Percentiles rank a stretch among this genome's conserved stretches.
Evolutionary conservation across 441 rosid genomes (phyloP).

Genomic region (Pelargonium cotyledonis): DNA sequence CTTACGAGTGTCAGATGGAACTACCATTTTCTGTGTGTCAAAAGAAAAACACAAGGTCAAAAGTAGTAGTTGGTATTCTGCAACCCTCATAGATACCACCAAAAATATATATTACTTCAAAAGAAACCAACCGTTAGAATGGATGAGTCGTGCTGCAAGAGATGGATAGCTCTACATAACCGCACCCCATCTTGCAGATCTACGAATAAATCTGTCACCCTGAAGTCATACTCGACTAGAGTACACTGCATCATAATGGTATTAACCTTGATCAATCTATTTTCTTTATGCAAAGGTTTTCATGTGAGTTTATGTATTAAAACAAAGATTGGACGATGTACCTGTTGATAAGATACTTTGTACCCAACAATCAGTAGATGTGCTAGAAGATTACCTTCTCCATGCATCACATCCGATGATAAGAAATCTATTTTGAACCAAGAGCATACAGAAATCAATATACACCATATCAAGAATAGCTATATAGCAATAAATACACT

Average conservation of each 20-base stretch:
- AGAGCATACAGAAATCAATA: constrained; percentile 25
- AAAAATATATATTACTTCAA: not conserved
- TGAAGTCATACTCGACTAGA: constrained; percentile 66
- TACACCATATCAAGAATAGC: constrained; percentile 11
- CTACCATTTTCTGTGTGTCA: constrained; percentile 61
- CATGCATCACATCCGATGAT: constrained; percentile 83
- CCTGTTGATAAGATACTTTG: constrained; percentile 82
- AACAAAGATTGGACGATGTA: constrained; percentile 26
- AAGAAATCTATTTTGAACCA: constrained; percentile 54
- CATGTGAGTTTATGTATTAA: not conserved
- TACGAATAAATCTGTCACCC: constrained; percentile 52
- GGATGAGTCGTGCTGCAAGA: constrained; percentile 66
- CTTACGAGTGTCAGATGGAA: constrained; percentile 69
- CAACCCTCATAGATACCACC: not conserved
- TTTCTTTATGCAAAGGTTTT: not conserved
- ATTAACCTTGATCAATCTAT: not conserved
- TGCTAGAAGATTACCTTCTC: constrained; percentile 86
- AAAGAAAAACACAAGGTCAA: constrained; percentile 12
- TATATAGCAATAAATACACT: constrained; percentile 12
- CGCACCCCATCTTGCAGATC: constrained; percentile 93
- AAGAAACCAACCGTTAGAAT: constrained; percentile 59
- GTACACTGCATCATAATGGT: constrained; percentile 44
- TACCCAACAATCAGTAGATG: constrained; percentile 76
- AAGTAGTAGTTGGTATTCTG: constrained; percentile 12
- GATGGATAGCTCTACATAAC: constrained; percentile 84